Percentiles rank a stretch among this genome's conserved stretches.
These are phyloP conservation scores for Viridothelium virens DNA, from an alignment of 495 filamentous ascomycete species.

Conservation along the genomic window DNA sequence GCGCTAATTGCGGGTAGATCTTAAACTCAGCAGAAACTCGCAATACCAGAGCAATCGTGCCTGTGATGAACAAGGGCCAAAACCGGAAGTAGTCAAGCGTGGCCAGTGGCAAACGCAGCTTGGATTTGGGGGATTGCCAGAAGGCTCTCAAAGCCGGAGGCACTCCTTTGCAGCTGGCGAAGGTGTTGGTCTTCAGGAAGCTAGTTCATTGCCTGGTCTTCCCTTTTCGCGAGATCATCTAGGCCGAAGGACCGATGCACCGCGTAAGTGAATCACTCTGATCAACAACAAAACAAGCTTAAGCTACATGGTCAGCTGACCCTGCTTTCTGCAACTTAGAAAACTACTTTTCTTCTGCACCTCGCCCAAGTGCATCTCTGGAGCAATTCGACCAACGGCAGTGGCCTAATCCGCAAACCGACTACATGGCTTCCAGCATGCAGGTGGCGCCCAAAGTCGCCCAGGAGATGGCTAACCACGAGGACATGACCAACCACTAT, in stretches of 20 bases:
- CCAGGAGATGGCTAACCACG: conserved; percentile 6
- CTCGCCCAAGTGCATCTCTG: not conserved
- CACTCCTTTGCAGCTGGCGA: conserved; percentile 78
- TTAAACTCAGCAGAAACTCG: not conserved
- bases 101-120: conserved; percentile 83
- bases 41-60: not conserved
- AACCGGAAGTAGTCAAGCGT: conserved; percentile 57
- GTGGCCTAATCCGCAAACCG: conserved; percentile 58
- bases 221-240: conserved; percentile 43
- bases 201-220: not conserved
- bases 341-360: conserved; percentile 20
- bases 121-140: conserved; percentile 62
- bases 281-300: not conserved
- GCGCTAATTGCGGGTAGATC: conserved; percentile 2
- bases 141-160: conserved; percentile 76
- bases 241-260: conserved; percentile 40
- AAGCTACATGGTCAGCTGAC: not conserved
- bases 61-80: not conserved
- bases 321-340: not conserved
- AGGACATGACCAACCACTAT: conserved; percentile 49
- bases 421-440: conserved; percentile 6
- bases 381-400: conserved; percentile 12
- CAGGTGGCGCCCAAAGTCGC: not conserved
- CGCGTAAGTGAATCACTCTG: not conserved
- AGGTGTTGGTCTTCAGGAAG: conserved; percentile 1